Conservation (phyloP, 2,329 filamentous ascomycete species). For the Blastomyces silverae region DNA sequence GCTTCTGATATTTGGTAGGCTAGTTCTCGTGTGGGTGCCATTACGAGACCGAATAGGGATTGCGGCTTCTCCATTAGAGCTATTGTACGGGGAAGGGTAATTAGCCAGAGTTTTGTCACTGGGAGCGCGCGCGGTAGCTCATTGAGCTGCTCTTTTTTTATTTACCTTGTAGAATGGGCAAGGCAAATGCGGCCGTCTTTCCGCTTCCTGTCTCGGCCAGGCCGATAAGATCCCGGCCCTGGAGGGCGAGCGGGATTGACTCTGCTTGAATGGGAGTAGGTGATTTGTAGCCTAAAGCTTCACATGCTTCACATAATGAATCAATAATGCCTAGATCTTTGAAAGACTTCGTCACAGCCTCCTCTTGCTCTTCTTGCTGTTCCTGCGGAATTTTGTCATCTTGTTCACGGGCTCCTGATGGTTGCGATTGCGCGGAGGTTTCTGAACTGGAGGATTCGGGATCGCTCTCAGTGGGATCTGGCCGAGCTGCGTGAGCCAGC, state of each 20-base stretch:
- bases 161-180: slow-evolving; percentile 73
- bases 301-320: slow-evolving; percentile 81
- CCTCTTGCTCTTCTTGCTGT: slow-evolving; percentile 2
- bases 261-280: slow-evolving; percentile 86
- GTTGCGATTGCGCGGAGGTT: slow-evolving; percentile 20
- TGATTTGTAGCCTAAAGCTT: slow-evolving; percentile 68
- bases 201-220: slow-evolving; percentile 92
- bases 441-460: slow-evolving; percentile 19
- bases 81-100: slow-evolving; percentile 16
- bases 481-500: slow-evolving; percentile 27
- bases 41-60: slow-evolving; percentile 75
- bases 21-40: slow-evolving; percentile 88
- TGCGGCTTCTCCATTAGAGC: slow-evolving; percentile 82
- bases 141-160: neutral
- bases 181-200: slow-evolving; percentile 90
- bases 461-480: slow-evolving; percentile 22
- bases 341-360: slow-evolving; percentile 35
- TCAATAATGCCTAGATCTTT: slow-evolving; percentile 64
- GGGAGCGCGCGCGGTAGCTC: neutral
- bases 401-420: slow-evolving; percentile 16
- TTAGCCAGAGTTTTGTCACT: slow-evolving; percentile 2
- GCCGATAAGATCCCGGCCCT: slow-evolving; percentile 81
- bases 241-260: slow-evolving; percentile 72
- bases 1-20: slow-evolving; percentile 84
- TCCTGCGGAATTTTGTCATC: slow-evolving; percentile 14